Conservation (phyloP, 768 basidiomycete genomes). For the Roridomyces roridus region DNA sequence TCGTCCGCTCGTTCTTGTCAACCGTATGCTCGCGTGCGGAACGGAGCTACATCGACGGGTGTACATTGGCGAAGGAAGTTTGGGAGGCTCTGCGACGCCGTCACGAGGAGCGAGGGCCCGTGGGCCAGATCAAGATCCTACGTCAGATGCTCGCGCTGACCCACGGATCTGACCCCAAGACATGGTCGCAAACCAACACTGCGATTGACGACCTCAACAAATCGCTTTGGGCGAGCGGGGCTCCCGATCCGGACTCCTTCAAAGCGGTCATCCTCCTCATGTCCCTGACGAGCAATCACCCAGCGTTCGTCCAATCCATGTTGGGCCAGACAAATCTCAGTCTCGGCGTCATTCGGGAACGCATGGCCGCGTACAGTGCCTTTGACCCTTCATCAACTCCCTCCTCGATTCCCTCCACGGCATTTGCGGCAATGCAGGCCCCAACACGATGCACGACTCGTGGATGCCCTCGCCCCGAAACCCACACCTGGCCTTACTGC, state of each 20-base stretch:
- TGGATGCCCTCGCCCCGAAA: not conserved
- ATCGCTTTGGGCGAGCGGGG: not conserved
- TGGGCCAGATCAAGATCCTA: not conserved
- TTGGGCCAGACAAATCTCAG: not conserved
- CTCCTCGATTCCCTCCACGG: not conserved
- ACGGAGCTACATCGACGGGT: not conserved
- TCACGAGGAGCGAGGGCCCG: not conserved
- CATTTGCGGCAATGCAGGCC: not conserved
- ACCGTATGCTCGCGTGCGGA: not conserved
- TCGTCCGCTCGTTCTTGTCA: not conserved
- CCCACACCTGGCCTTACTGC: constrained; percentile 7
- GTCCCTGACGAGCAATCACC: not conserved
- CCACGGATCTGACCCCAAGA: not conserved
- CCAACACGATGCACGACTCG: not conserved
- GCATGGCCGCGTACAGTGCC: not conserved
- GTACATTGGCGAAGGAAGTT: not conserved
- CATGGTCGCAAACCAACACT: not conserved
- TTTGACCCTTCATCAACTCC: no score
- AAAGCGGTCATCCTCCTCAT: not conserved
- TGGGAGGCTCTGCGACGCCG: not conserved
- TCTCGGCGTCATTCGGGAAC: not conserved
- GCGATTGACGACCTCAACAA: not conserved
- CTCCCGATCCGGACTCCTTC: not conserved
- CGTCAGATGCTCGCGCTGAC: not conserved
- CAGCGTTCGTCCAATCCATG: not conserved